Evolutionary conservation across 208 protist genomes (phyloP).

Genomic region (Strigomonas galati): DNA sequence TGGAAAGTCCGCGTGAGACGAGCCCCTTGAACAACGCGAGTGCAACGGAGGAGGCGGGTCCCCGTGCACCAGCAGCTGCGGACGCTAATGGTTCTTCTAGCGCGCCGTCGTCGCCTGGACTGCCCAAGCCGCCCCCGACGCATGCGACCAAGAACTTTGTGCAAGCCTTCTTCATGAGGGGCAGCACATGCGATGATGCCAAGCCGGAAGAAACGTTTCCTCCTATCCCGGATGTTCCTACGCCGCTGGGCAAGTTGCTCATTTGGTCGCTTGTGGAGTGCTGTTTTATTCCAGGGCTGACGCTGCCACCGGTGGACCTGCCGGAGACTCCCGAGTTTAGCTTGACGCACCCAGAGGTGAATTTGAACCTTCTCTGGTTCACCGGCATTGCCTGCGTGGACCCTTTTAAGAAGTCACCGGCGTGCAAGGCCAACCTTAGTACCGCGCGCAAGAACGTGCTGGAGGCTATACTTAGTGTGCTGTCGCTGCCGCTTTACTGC

Average conservation of each 20-base stretch:
- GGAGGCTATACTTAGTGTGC: slow-evolving; percentile 35
- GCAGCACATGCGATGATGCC: slow-evolving; percentile 59
- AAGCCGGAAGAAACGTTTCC: slow-evolving; percentile 37
- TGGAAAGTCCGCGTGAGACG: background rate
- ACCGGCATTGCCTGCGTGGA: slow-evolving; percentile 46
- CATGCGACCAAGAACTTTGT: slow-evolving; percentile 57
- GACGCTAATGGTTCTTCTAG: background rate
- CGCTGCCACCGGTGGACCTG: slow-evolving; percentile 22
- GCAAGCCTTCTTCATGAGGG: slow-evolving; percentile 68
- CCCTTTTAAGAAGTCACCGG: slow-evolving; percentile 19
- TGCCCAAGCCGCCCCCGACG: slow-evolving; percentile 15
- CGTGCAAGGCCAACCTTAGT: slow-evolving; percentile 5
- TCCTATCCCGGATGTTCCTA: slow-evolving; percentile 13
- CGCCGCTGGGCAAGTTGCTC: slow-evolving; percentile 44
- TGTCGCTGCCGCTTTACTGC: slow-evolving; percentile 62
- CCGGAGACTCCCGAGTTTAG: slow-evolving; percentile 22
- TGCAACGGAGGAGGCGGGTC: background rate
- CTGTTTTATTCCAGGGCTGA: slow-evolving; percentile 81
- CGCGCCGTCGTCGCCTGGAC: background rate
- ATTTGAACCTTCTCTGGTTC: slow-evolving; percentile 61
- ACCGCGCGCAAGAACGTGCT: slow-evolving; percentile 28
- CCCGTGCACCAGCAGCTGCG: background rate
- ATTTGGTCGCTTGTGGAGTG: slow-evolving; percentile 73
- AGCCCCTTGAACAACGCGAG: background rate
- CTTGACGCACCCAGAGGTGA: slow-evolving; percentile 44